Base-by-base conservation (phyloP, 1,284 basidiomycete genomes). In the Pterulicium gracile region DNA sequence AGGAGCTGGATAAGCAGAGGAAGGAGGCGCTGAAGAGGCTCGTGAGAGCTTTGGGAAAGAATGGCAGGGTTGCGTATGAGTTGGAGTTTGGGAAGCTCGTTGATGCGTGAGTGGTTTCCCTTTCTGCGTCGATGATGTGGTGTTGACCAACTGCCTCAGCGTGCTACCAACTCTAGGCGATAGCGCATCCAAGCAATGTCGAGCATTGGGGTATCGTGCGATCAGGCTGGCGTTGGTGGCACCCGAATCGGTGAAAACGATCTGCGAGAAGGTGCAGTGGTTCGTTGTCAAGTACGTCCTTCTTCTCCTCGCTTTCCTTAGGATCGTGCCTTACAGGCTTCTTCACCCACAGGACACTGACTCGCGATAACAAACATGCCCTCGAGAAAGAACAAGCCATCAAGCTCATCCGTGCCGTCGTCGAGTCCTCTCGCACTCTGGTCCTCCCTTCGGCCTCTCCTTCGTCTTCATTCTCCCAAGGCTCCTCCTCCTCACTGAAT, bases 351-450 rank as follows among this genome's bases (percentile, higher is more conserved):
- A 93, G 92, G 50, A 82, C 92, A 0, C 70, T 97, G 21, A 77
- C 85, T 1, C 80, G 92, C 14, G 94, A 97, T 58, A 81, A 79
- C 57, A 88, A 91, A 56, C 72, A 83, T 54, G 77, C 83, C 1
- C 71, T 83, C 2, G 95, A 98, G 67, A 88, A 93, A 58, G 90
- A 97, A 59, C 93, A 98, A 61, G 91, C 80, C n/a, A 79, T 99
- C 55, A 90, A 91, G 52, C 77, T 98, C 17, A 77, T 98, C 42
- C 84, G 95, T n/a, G 68, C 81, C 1, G 77, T 94, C 35, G 75
- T 94, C 17, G 80, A 87, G 55, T 70, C 15, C 4, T 39, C 87
- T 46, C 78, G 84, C 14, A 79, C 79, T 4, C 72, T 77, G 44
- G 66, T 68, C 34, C 68, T 66, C 24, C 70, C 76, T 45, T 7